Evolutionary conservation across 805 yeast species (phyloP), one percentile per base, ranked within the genome.

Genomic region (Candida silvatica): DNA sequence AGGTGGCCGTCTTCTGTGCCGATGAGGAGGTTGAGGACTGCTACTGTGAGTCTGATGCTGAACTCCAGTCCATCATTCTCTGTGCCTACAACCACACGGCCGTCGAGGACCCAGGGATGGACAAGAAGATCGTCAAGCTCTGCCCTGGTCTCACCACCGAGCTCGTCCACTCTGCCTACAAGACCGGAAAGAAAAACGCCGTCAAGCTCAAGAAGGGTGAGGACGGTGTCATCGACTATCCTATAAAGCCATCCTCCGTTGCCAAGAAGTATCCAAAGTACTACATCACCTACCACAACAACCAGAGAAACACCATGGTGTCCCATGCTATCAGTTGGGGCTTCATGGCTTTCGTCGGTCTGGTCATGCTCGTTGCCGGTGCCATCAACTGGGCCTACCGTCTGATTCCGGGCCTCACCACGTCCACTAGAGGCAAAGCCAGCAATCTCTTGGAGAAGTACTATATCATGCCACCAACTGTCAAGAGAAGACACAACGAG

Each of bases 241-340:
- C 77, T 6, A 56, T 67, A 22, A 37, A 30, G 5, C 49, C 56
- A 17, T 39, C 43, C 1, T 38, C 38, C 5, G 15, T 55, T 4
- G 11, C 34, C n/a, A 46, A 48, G 29, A 31, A 32, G 5, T 61
- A 59, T 41, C 14, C 29, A 2, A 43, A 46, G 12, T 47, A 51
- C 14, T 57, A 47, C 38, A 17, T 24, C 2, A 48, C 63, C 7
- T 42, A 45, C 27, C 39, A 43, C 17, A 37, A 42, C 24, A 56
- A 69, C 47, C 62, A 40, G 32, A 48, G 52, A 12, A 66, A 64
- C 39, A 31, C 51, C 5, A 63, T 61, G 36, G 55, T 56, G 17
- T 68, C 77, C 3, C 60, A 70, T 20, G 61, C 54, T 39, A 54
- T 67, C 46, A 80, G 72, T 28, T 55, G 64, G 11, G 74, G 64